Evolutionary conservation across 306 rosid species (phyloP), one percentile per base, ranked within the genome.

Genomic region (Rubus parviflorus): DNA sequence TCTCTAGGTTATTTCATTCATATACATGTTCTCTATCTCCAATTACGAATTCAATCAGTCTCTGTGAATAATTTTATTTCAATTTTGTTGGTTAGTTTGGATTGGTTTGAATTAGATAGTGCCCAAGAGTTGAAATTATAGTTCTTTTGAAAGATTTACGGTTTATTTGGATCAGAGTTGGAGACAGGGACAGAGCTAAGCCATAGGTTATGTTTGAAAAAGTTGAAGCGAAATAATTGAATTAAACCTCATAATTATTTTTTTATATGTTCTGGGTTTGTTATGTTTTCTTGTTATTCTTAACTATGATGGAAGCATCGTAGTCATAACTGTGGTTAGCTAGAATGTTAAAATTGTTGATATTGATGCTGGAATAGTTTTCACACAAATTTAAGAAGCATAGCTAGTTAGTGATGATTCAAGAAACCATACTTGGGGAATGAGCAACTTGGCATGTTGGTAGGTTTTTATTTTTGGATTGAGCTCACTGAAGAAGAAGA

Each of bases 1-100:
- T 63, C 30, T 58, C 67, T 49, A 74, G 40, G 57, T 81, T 43
- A n/a, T 71, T 62, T 54, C 15, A 9, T 54, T 65, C 76, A n/a
- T n/a, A 5, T 23, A 7, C 1, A 6, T 46, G 19, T n/a, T 23
- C 20, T 47, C n/a, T 58, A 35, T 20, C 20, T 30, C 35, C 17
- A 17, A 16, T 11, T 4, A 46, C 47, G 41, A 38, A n/a, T n/a
- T 20, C 37, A 7, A 6, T 45, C 2, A 7, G 41, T 38, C 58
- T 22, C 0, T 70, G 11, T 23, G 20, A 25, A 5, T 51, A 0
- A 10, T 16, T 49, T n/a, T 8, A 15, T 1, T 38, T 11, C 22
- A 14, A 35, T 64, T 35, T 40, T 49, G 7, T 43, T 8, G 68
- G 40, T 56, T 68, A 17, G 2, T 45, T 68, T 48, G 35, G 68